Percentiles rank a stretch among this genome's conserved stretches.
These are phyloP conservation scores for Leccinum solheimii DNA, from an alignment of 1,284 basidiomycete species.

Conservation along the genomic window DNA sequence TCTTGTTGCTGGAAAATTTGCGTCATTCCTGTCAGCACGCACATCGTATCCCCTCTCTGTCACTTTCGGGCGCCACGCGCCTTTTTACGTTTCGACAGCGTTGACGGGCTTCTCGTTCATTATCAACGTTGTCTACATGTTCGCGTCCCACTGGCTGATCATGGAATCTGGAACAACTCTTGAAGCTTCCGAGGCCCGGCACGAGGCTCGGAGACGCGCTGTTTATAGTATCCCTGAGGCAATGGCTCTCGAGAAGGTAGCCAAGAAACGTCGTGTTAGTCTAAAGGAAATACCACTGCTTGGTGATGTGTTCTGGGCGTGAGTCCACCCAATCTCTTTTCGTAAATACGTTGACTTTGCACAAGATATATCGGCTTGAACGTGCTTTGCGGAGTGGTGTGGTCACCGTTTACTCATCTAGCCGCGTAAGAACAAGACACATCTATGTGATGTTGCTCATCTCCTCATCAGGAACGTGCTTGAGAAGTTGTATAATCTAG, in stretches of 20 bases:
- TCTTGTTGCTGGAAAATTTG: conserved; percentile 73
- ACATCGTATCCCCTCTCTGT: conserved; percentile 76
- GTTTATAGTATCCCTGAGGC: conserved; percentile 53
- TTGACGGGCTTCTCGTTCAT: conserved; percentile 65
- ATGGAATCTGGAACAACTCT: conserved; percentile 58
- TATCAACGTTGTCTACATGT: conserved; percentile 68
- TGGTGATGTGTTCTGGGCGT: conserved; percentile 82
- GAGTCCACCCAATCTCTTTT: conserved; percentile 31
- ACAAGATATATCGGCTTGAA: conserved; percentile 68
- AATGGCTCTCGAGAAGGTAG: conserved; percentile 63
- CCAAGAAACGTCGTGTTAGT: conserved; percentile 61
- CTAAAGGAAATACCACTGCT: conserved; percentile 61
- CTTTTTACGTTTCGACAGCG: conserved; percentile 69
- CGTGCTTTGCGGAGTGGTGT: conserved; percentile 73
- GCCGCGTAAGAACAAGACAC: conserved; percentile 52
- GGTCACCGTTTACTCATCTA: conserved; percentile 78
- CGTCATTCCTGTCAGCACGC: conserved; percentile 73
- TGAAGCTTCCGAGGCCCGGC: conserved; percentile 59
- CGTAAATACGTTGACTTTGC: conserved; percentile 14
- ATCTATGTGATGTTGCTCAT: conserved; percentile 5
- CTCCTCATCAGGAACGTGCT: conserved; percentile 62
- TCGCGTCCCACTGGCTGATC: conserved; percentile 62
- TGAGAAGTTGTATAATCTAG: conserved; percentile 62
- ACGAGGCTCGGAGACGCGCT: conserved; percentile 49
- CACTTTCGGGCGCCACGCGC: conserved; percentile 64